These are phyloP conservation scores for Trichoderma harzianum DNA, from an alignment of 2,329 filamentous ascomycete genomes.

Conservation along the genomic window DNA sequence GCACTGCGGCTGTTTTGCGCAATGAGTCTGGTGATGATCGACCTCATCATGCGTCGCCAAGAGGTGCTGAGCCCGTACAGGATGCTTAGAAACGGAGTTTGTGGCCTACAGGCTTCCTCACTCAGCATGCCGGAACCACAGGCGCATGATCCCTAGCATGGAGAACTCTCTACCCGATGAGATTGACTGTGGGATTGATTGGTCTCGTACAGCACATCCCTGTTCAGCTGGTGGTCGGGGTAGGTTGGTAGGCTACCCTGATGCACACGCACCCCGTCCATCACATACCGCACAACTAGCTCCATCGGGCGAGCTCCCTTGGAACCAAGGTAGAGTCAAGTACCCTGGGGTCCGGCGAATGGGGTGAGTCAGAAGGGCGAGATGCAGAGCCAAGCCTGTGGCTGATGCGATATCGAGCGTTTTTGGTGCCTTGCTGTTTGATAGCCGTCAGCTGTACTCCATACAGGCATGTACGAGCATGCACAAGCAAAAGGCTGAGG, in stretches of 20 bases:
- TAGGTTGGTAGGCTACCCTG: neutral
- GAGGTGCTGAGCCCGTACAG: constrained; percentile 4
- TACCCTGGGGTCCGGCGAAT: neutral
- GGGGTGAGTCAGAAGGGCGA: constrained; percentile 15
- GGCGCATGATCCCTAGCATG: constrained; percentile 8
- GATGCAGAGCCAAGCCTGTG: constrained; percentile 8
- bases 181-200: constrained; percentile 8
- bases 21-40: constrained; percentile 17
- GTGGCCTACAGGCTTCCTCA: neutral
- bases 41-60: constrained; percentile 19
- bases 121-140: constrained; percentile 2
- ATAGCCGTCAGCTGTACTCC: neutral
- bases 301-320: constrained; percentile 6
- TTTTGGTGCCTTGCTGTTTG: constrained; percentile 5
- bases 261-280: neutral
- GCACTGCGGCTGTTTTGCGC: neutral
- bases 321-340: neutral
- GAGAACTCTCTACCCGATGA: constrained; percentile 13
- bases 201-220: constrained; percentile 11
- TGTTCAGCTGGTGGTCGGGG: constrained; percentile 16
- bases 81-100: neutral
- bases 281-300: neutral
- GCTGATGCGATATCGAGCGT: constrained; percentile 11
- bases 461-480: neutral
- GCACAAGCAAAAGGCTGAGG: neutral